phyloP scores from a whole-genome alignment of 1,284 basidiomycete species.

The Laetiporus sulphureus region DNA sequence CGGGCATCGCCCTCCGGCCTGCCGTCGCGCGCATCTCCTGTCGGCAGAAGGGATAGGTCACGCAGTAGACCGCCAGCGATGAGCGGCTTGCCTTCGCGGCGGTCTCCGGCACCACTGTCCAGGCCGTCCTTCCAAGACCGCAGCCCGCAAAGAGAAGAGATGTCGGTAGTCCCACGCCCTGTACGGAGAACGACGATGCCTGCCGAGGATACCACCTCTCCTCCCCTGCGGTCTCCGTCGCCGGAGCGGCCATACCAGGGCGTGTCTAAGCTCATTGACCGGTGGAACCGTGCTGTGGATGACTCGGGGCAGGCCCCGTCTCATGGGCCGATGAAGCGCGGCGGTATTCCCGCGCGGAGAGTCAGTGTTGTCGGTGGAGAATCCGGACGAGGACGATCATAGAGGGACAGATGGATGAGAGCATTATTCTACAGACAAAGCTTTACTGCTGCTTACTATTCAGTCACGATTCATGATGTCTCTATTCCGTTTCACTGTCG shows the following conservation, averaged over 20 bases:
- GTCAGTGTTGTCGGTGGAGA: constrained; percentile 12
- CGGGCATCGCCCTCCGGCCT: constrained; percentile 17
- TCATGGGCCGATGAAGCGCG: constrained; percentile 11
- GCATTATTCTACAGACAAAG: too few species aligned
- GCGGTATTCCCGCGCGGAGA: constrained; percentile 12
- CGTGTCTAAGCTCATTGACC: constrained; percentile 74
- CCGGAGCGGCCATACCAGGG: constrained; percentile 74
- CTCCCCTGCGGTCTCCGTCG: constrained; percentile 40
- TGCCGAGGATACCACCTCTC: constrained; percentile 10
- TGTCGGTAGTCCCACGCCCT: constrained; percentile 9
- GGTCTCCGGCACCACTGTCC: constrained; percentile 18
- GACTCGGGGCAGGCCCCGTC: constrained; percentile 35
- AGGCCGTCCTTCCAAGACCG: constrained; percentile 3
- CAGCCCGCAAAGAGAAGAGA: constrained; percentile 8
- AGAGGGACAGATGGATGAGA: background rate
- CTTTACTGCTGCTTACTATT: background rate
- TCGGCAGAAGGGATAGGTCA: constrained; percentile 15
- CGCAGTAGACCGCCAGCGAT: constrained; percentile 12
- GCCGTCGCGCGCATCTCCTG: constrained; percentile 18
- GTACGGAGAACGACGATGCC: constrained; percentile 4
- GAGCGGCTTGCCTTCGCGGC: constrained; percentile 18
- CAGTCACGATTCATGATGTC: background rate
- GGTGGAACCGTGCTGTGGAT: constrained; percentile 77
- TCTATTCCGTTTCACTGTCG: too few species aligned
- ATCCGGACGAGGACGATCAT: background rate